Evolutionary conservation across 352 stramenopile species (phyloP).

Genomic region (Globisporangium megalacanthum): DNA sequence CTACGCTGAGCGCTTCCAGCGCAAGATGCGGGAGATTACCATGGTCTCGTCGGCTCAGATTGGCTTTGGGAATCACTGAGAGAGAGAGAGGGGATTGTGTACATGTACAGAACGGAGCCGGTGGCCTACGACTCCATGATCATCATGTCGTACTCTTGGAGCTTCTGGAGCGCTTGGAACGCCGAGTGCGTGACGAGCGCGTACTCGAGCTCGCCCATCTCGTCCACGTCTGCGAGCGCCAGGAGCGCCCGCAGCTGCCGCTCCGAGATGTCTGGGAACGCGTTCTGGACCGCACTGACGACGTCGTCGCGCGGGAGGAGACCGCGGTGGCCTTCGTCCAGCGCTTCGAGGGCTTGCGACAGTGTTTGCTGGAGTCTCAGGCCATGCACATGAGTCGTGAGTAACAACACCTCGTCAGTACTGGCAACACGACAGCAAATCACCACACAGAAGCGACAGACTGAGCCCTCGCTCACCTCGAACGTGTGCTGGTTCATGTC

Average conservation of each 20-base stretch:
- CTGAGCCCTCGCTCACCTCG: conserved; percentile 23
- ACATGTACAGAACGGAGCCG: not conserved
- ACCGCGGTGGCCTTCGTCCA: conserved; percentile 56
- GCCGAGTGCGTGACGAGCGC: conserved; percentile 55
- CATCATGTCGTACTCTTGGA: conserved; percentile 84
- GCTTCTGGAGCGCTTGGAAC: conserved; percentile 72
- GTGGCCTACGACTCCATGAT: conserved; percentile 45
- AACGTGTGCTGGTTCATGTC: conserved; percentile 80
- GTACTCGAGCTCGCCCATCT: conserved; percentile 74
- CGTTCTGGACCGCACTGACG: conserved; percentile 44
- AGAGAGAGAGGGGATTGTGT: conserved; percentile 15
- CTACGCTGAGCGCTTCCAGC: conserved; percentile 78
- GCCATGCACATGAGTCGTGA: no score
- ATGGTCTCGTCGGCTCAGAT: conserved; percentile 63
- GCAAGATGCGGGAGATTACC: conserved; percentile 81
- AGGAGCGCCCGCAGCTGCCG: conserved; percentile 61
- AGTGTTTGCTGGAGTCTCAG: conserved; percentile 35
- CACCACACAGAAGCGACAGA: not conserved
- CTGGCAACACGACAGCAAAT: not conserved
- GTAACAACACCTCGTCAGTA: not conserved
- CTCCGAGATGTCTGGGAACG: conserved; percentile 55
- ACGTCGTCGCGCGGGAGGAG: conserved; percentile 55
- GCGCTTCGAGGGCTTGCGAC: conserved; percentile 48
- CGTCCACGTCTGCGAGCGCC: conserved; percentile 52
- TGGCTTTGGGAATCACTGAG: conserved; percentile 36